Base-by-base conservation (phyloP, 108 stramenopile genomes). In the Stephanodiscus triporus region DNA sequence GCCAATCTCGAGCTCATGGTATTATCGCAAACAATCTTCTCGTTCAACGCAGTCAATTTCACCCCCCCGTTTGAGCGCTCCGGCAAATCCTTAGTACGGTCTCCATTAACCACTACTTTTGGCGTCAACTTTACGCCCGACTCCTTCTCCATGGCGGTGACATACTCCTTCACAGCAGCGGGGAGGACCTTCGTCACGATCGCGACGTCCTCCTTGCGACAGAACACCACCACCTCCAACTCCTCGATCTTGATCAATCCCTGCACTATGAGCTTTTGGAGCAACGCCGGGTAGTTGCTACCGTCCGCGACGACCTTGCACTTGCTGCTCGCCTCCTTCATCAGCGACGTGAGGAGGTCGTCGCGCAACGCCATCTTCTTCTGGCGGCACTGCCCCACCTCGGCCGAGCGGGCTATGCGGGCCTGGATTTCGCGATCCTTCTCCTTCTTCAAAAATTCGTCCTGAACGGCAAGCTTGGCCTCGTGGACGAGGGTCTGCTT, bases 231-330 rank as follows among this genome's bases (percentile, higher is more conserved):
- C 26, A 98, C 92, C 36, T 94, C 91, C 73, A 88, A 86, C 85
- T 99, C 99, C 81, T 99, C 97, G 74, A 99, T 98, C 86, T 99
- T 99, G 86, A 99, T 98, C 71, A 99, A 85, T 53, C 97, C 94
- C 81, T 99, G 99, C 40, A 98, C 97, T 74, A 99, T 97, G 48
- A 99, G 82, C 71, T 97, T 93, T 79, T 97, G 92, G 47, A 99
- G 83, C 59, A 99, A 86, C 54, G 86, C 86, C 48, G 97, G 89
- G 82, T 99, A 99, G 83, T 98, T 93, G 30, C 81, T 67, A 56
- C 93, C 90, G 55, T 86, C 75, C 17, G 91, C 82, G 29, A 96
- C 92, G 45, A 93, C 88, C 45, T 88, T 94, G 58, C 85, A 84
- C 70, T 94, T 92, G 70, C 87, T 68, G 37, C 88, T 87, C 36